Percentiles rank a stretch among this genome's conserved stretches.
These are phyloP conservation scores for Globomyces pollinis-pini DNA, from an alignment of 192 early-diverging fungal genomes.

Conservation along the genomic window DNA sequence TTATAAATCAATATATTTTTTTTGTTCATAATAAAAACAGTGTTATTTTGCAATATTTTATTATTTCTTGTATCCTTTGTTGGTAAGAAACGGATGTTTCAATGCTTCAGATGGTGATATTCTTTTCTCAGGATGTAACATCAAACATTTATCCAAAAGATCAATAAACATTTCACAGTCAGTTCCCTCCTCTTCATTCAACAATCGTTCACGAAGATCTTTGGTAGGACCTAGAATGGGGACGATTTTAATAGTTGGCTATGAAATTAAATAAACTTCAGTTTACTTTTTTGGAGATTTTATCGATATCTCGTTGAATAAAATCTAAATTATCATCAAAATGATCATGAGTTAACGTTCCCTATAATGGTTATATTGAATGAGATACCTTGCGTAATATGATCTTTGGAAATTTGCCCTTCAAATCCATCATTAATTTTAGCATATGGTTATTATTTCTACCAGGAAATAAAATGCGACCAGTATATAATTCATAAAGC, in stretches of 20 bases:
- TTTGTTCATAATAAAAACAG: too few species aligned
- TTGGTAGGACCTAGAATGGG: not conserved
- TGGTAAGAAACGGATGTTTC: conserved; percentile 78
- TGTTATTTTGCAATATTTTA: too few species aligned
- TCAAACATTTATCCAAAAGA: conserved; percentile 76
- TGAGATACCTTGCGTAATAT: too few species aligned
- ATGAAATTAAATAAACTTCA: not conserved
- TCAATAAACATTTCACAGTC: conserved; percentile 67
- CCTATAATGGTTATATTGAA: too few species aligned
- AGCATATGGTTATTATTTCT: conserved; percentile 96
- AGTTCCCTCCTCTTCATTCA: conserved; percentile 49
- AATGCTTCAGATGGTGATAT: conserved; percentile 80
- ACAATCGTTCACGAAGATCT: conserved; percentile 18
- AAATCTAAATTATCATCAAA: conserved; percentile 78
- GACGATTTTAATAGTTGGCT: too few species aligned
- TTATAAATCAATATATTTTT: too few species aligned
- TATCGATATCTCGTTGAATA: conserved; percentile 47
- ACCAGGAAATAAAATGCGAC: conserved; percentile 91
- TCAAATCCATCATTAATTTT: conserved; percentile 83
- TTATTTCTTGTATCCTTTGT: too few species aligned
- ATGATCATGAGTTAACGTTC: conserved; percentile 73
- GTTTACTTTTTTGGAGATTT: conserved; percentile 41
- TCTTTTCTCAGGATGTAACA: conserved; percentile 82
- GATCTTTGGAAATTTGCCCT: conserved; percentile 81
- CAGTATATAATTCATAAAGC: conserved; percentile 91